Evolutionary conservation across 163 green algal genomes (phyloP).

Genomic region (Scenedesmus sp.): DNA sequence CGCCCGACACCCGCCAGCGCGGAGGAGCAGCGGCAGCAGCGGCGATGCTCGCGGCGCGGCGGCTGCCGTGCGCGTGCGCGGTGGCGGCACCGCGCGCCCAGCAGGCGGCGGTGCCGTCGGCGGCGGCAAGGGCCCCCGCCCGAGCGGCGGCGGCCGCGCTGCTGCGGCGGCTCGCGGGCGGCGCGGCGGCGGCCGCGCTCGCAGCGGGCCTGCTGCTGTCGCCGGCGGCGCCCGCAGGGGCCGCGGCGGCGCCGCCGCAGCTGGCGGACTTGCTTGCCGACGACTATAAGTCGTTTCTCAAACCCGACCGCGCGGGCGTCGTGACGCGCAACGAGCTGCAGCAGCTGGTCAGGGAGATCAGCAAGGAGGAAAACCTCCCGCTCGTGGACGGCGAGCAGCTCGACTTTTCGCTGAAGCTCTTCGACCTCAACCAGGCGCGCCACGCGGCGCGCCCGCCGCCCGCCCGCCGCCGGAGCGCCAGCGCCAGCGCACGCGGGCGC

Average conservation of each 20-base stretch:
- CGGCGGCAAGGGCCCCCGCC: not conserved
- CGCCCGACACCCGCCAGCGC: no score
- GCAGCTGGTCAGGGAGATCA: slow-evolving; percentile 22
- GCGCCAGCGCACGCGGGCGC: no score
- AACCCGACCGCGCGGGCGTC: slow-evolving; percentile 17
- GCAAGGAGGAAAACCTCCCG: slow-evolving; percentile 16
- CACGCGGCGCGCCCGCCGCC: not conserved
- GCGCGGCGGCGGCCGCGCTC: not conserved
- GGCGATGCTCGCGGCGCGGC: no score
- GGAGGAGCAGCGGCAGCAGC: no score
- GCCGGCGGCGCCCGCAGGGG: slow-evolving; percentile 8
- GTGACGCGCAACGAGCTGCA: slow-evolving; percentile 38
- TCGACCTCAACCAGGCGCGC: slow-evolving; percentile 40
- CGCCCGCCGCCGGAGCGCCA: no score
- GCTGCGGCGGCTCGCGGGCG: not conserved
- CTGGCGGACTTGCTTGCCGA: slow-evolving; percentile 38
- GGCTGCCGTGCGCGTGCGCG: not conserved
- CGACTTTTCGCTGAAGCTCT: slow-evolving; percentile 45
- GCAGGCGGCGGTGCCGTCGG: not conserved
- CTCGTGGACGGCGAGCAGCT: slow-evolving; percentile 24
- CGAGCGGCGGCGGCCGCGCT: slow-evolving; percentile 6
- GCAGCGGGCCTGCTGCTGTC: slow-evolving; percentile 1
- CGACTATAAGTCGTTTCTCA: slow-evolving; percentile 31
- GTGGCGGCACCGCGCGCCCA: not conserved
- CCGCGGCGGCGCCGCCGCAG: not conserved